Conservation (phyloP, 2,329 filamentous ascomycete species). For the Penicillium sp. region DNA sequence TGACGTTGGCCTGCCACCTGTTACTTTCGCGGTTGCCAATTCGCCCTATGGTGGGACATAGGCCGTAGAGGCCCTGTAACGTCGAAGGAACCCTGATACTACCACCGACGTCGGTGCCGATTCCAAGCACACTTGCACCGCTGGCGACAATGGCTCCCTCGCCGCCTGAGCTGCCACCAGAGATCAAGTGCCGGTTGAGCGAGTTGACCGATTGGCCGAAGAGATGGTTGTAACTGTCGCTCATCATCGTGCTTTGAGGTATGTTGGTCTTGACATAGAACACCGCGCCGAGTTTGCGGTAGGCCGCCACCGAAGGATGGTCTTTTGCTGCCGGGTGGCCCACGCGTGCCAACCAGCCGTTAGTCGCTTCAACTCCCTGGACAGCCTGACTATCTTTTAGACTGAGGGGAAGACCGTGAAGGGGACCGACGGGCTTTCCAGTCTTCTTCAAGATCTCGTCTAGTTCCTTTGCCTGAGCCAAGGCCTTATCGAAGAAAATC, state of each 20-base stretch:
- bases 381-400: conserved; percentile 57
- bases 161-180: conserved; percentile 64
- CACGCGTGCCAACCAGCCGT: conserved; percentile 48
- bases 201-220: conserved; percentile 63
- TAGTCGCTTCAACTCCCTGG: conserved; percentile 50
- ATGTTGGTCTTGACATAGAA: conserved; percentile 57
- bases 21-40: conserved; percentile 22
- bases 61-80: conserved; percentile 22
- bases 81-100: conserved; percentile 23
- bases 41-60: conserved; percentile 26
- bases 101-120: conserved; percentile 60
- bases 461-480: conserved; percentile 45
- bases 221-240: conserved; percentile 58
- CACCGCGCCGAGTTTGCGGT: conserved; percentile 24
- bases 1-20: background rate
- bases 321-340: background rate
- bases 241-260: conserved; percentile 61
- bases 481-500: conserved; percentile 48
- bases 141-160: conserved; percentile 59
- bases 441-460: conserved; percentile 43
- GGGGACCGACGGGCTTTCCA: conserved; percentile 49
- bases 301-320: background rate
- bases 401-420: conserved; percentile 59
- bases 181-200: conserved; percentile 54
- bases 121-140: conserved; percentile 55